Evolutionary conservation across 1,284 basidiomycete genomes (phyloP), one percentile per base, ranked within the genome.

Genomic region (Leccinum angustisporum): DNA sequence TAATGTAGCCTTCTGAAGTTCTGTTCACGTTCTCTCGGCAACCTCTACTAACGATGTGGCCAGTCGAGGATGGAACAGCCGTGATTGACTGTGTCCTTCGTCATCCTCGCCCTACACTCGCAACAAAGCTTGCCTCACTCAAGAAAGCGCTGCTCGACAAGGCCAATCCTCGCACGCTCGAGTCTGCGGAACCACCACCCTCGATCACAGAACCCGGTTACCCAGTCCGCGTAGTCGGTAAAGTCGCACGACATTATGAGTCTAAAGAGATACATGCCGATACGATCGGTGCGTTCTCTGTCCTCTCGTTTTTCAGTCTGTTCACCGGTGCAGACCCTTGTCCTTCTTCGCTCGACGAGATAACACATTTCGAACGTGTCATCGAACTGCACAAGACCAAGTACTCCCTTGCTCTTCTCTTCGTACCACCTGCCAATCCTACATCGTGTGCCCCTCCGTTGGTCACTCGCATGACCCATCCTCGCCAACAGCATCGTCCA

Each of bases 31-130:
- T 54, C 61, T 21, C 43, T 31, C 36, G n/a, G 34, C 18, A 46
- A 13, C 27, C 53, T 54, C 61, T 63, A 52, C 25, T 25, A 25
- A 65, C 50, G 0, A 14, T 40, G 27, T n/a, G 53, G 46, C 48
- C 58, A 88, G 88, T 92, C 60, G 90, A 92, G 67, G 90, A 92
- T 68, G 87, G 88, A 6, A 87, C 88, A 0, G 83, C 77, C 25
- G 84, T 88, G 3, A 80, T 91, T 31, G 88, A 91, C 53, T 91
- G 89, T 65, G 68, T 79, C 2, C 78, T 83, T 64, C 76, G 75
- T 4, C 78, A 80, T 62, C 65, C 69, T 18, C 66, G 62, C 7
- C 64, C 33, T 34, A 34, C 33, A 34, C 33, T 34, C 11, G 33
- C 33, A 34, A 34, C 50, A 43, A 69, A 62, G 48, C 48, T 16